Percentiles rank a stretch among this genome's conserved stretches.
These are phyloP conservation scores for Lizanozyma gosingica DNA, from an alignment of 1,139 yeast genomes.

Conservation along the genomic window DNA sequence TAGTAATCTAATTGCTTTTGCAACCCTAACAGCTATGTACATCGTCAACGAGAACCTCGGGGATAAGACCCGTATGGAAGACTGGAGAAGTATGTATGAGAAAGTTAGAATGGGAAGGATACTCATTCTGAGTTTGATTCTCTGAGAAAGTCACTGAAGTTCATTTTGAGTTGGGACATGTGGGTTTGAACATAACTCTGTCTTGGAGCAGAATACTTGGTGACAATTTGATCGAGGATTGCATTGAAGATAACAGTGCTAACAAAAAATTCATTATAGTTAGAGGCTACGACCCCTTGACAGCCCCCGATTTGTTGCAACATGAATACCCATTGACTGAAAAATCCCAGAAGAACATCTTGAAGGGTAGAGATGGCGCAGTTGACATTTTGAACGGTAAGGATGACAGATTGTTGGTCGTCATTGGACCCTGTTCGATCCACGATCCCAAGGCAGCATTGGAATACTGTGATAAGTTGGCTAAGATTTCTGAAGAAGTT, in stretches of 20 bases:
- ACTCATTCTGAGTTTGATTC: background rate
- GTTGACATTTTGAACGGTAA: constrained; percentile 60
- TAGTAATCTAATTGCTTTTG: no score
- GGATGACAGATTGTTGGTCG: constrained; percentile 78
- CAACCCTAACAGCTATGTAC: constrained; percentile 46
- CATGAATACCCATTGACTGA: constrained; percentile 66
- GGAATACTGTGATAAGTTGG: constrained; percentile 73
- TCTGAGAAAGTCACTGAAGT: no score
- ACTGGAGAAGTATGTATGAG: constrained; percentile 72
- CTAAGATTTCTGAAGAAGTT: constrained; percentile 59
- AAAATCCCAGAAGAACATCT: constrained; percentile 56
- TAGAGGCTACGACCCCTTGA: constrained; percentile 79
- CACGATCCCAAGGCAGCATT: constrained; percentile 87
- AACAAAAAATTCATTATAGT: constrained; percentile 12
- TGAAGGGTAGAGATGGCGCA: constrained; percentile 69
- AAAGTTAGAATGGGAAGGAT: background rate
- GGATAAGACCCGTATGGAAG: constrained; percentile 74
- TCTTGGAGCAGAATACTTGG: no score
- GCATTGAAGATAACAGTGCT: no score
- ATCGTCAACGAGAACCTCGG: constrained; percentile 76
- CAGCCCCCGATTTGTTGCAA: constrained; percentile 80
- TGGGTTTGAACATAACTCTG: no score
- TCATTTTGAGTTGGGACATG: no score
- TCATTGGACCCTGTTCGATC: constrained; percentile 92
- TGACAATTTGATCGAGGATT: no score